These are phyloP conservation scores for Mortierella sp. DNA, from an alignment of 371 early-diverging fungal genomes.

Conservation along the genomic window DNA sequence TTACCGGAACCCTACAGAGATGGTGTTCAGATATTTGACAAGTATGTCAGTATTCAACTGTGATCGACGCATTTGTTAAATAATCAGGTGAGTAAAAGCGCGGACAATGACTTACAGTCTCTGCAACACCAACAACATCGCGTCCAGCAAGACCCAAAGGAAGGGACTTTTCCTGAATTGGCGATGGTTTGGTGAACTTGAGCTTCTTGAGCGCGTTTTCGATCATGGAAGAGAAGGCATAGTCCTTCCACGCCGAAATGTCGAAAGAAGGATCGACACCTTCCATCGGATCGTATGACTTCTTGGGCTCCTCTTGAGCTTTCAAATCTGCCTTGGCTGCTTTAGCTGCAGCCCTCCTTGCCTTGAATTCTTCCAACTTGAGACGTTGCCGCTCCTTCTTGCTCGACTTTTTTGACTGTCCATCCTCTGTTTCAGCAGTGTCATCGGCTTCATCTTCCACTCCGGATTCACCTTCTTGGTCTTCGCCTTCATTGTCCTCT, in stretches of 20 bases:
- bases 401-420: slow-evolving; percentile 41
- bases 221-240: slow-evolving; percentile 64
- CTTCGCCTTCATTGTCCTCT: slow-evolving; percentile 35
- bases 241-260: slow-evolving; percentile 69
- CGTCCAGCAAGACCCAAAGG: slow-evolving; percentile 76
- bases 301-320: slow-evolving; percentile 42
- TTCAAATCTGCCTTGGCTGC: slow-evolving; percentile 43
- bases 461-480: slow-evolving; percentile 6
- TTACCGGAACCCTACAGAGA: slow-evolving; percentile 87
- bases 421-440: slow-evolving; percentile 7
- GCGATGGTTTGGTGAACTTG: slow-evolving; percentile 87
- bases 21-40: background rate
- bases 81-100: background rate
- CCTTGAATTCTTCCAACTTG: slow-evolving; percentile 38
- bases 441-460: too few species aligned
- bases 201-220: slow-evolving; percentile 75
- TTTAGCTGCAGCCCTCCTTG: slow-evolving; percentile 31
- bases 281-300: slow-evolving; percentile 33
- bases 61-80: too few species aligned
- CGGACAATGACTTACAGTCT: slow-evolving; percentile 73
- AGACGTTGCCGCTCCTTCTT: slow-evolving; percentile 38
- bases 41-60: background rate
- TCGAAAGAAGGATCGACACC: slow-evolving; percentile 54
- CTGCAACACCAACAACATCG: slow-evolving; percentile 97
- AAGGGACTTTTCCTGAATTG: slow-evolving; percentile 92